Conservation (phyloP, 2,329 filamentous ascomycete genomes). For the Paecilomyces sp. region DNA sequence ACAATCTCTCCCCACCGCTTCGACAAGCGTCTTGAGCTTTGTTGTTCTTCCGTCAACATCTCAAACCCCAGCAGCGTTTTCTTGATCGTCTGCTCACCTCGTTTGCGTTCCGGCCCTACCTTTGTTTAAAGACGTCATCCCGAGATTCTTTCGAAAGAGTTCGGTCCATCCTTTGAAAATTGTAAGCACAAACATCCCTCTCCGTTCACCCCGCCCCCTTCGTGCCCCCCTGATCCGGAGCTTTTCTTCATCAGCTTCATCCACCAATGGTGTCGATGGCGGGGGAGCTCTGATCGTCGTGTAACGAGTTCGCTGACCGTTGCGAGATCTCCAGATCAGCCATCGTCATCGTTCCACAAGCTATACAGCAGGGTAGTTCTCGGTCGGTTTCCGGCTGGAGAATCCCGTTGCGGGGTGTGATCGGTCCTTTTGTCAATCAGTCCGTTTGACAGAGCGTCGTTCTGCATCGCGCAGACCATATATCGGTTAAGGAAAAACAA, state of each 20-base stretch:
- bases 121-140: conserved; percentile 8
- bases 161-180: conserved; percentile 2
- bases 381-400: conserved; percentile 20
- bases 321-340: conserved; percentile 15
- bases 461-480: background rate
- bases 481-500: background rate
- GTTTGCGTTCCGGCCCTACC: conserved; percentile 2
- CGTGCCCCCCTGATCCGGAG: background rate
- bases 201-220: background rate
- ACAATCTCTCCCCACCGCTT: background rate
- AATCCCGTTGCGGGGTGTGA: conserved; percentile 18
- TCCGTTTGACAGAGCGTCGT: conserved; percentile 8
- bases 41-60: conserved; percentile 6
- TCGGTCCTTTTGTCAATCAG: conserved; percentile 16
- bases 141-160: conserved; percentile 1
- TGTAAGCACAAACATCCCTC: background rate
- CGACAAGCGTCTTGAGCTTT: background rate
- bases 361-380: conserved; percentile 3
- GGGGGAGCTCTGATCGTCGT: background rate
- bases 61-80: background rate
- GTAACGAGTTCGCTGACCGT: conserved; percentile 10
- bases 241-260: background rate
- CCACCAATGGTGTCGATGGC: background rate
- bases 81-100: background rate
- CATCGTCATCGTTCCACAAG: conserved; percentile 2